These are phyloP conservation scores for Epichloe sibirici DNA, from an alignment of 2,329 filamentous ascomycete genomes.

Conservation along the genomic window DNA sequence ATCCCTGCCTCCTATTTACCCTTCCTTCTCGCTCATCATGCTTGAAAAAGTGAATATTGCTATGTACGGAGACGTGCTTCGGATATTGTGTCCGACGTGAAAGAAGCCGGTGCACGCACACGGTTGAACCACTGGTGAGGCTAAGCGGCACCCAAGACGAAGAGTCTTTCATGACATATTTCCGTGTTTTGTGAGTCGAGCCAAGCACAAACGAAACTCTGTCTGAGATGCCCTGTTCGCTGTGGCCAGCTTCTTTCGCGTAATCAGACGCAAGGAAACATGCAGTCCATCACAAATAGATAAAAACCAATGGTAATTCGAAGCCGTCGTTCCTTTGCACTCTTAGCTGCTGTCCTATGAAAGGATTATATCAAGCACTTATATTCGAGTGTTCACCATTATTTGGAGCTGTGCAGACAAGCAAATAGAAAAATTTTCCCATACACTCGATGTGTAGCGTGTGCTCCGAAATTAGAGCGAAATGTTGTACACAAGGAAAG, in stretches of 20 bases:
- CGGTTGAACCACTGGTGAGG: neutral
- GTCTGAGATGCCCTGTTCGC: constrained; percentile 9
- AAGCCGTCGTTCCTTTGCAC: too few relatives aligned
- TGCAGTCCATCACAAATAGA: neutral
- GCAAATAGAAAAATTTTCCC: neutral
- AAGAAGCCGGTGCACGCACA: neutral
- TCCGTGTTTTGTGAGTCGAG: too few relatives aligned
- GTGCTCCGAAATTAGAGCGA: neutral
- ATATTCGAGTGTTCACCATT: neutral
- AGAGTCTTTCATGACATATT: too few relatives aligned
- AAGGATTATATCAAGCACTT: too few relatives aligned
- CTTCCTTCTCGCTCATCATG: neutral
- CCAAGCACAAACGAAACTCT: neutral
- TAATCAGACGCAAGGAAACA: neutral
- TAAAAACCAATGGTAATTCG: neutral
- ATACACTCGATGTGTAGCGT: neutral
- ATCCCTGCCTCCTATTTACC: neutral
- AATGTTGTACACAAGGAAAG: neutral
- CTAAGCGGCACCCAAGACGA: too few relatives aligned
- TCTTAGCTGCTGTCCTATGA: too few relatives aligned
- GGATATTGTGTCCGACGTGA: neutral
- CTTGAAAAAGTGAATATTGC: neutral
- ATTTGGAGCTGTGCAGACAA: neutral
- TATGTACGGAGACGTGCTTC: neutral
- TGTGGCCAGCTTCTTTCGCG: constrained; percentile 8